These are phyloP conservation scores for Daldinia grandis DNA, from an alignment of 495 filamentous ascomycete genomes.

Conservation along the genomic window DNA sequence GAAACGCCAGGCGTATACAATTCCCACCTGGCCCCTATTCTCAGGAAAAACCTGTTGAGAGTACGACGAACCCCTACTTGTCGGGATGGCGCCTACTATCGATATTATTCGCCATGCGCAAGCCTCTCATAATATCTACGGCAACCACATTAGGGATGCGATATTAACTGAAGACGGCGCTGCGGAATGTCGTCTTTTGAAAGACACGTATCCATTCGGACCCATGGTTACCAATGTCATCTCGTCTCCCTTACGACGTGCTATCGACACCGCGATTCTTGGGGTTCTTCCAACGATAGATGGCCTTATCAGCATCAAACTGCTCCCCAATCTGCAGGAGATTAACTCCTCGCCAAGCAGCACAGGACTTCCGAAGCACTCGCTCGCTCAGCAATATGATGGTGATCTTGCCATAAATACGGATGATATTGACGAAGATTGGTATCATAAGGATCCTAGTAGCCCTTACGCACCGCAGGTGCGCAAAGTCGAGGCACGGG, in stretches of 20 bases:
- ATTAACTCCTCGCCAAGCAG: constrained; percentile 73
- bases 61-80: neutral
- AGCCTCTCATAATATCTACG: constrained; percentile 74
- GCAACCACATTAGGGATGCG: constrained; percentile 69
- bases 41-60: neutral
- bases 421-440: constrained; percentile 58
- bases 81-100: constrained; percentile 49
- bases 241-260: constrained; percentile 75
- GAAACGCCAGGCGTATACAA: neutral
- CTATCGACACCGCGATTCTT: constrained; percentile 73
- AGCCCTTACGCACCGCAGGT: constrained; percentile 59
- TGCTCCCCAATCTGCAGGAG: constrained; percentile 54
- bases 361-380: constrained; percentile 63
- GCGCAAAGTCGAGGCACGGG: constrained; percentile 63
- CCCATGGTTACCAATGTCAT: constrained; percentile 66
- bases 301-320: constrained; percentile 2
- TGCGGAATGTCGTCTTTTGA: constrained; percentile 68
- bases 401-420: constrained; percentile 50
- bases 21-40: neutral
- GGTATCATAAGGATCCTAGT: constrained; percentile 69
- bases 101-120: constrained; percentile 57
- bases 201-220: constrained; percentile 62
- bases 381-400: constrained; percentile 51
- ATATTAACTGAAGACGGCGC: constrained; percentile 70
- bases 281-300: constrained; percentile 58